Evolutionary conservation across 2,329 filamentous ascomycete genomes (phyloP), one percentile per base, ranked within the genome.

Genomic region (Aspergillus jensenii): DNA sequence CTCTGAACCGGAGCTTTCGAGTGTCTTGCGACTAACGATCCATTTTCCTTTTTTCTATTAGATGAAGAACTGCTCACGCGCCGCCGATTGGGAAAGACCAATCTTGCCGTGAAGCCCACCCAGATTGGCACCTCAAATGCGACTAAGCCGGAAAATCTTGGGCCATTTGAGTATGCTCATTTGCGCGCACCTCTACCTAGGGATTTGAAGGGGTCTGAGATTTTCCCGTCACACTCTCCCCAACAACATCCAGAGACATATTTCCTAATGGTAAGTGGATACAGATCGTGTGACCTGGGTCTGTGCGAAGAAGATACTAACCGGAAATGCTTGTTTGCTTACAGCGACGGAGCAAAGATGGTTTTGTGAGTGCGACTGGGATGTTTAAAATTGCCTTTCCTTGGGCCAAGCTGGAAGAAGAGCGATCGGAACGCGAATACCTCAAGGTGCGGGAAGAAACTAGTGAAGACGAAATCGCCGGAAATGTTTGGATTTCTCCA

Each of bases 401-500:
- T 2, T 86, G 84, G 84, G 85, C 85, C 23, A 83, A 84, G 57
- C 70, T 78, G 33, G 78, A 82, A 2, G 85, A 88, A 63, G 85
- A 88, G 66, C 76, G 79, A 44, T 71, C 72, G 2, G 86, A 88
- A 71, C 83, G 86, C 63, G 82, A 83, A 53, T 93, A 91, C 76
- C 88, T 99, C 77, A 97, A 96, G 79, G 85, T 84, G 6, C 87
- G 95, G 27, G 77, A 85, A 35, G 89, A 89, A 31, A 96, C 93
- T 9, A 96, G 92, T 67, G 83, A 83, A 56, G 93, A 98, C 71
- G 95, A 98, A 81, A 92, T 95, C 31, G 95, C 95, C 25, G 95
- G 95, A 46, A 99, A 97, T 74, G 87, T 99, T 52, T 99, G 95
- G 95, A 93, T 98, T 51, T 87, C 91, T 47, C 92, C 93, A 6